A percentile compares a stretch with the other conserved stretches of the same genome.
Conservation (phyloP, 805 yeast species). For the Pichia rugopelliculosa region DNA sequence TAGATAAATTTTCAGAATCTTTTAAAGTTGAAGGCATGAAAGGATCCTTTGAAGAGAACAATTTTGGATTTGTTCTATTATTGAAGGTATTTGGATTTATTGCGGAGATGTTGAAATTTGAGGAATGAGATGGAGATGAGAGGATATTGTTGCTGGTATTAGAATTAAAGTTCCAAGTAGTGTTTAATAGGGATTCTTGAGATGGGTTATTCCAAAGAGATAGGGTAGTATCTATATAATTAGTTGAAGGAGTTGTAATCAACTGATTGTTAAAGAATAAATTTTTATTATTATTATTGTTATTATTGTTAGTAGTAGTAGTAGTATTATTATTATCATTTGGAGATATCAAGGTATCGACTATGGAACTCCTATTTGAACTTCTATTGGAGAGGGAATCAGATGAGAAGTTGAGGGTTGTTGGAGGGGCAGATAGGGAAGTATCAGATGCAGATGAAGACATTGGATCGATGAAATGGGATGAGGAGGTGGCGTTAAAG, state of each 20-base stretch:
- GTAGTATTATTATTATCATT: background rate
- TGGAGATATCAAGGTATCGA: background rate
- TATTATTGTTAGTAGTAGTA: too few species aligned
- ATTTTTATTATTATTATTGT: too few species aligned
- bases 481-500: background rate
- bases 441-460: constrained; percentile 6
- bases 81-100: too few species aligned
- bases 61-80: constrained; percentile 18
- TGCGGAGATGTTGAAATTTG: too few species aligned
- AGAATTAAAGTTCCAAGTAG: constrained; percentile 1
- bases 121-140: too few species aligned
- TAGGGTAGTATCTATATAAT: background rate
- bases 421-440: background rate
- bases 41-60: constrained; percentile 15
- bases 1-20: background rate
- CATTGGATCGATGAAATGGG: background rate
- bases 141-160: constrained; percentile 14
- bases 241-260: background rate
- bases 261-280: too few species aligned
- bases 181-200: constrained; percentile 3
- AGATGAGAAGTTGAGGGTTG: background rate
- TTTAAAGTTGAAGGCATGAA: constrained; percentile 4
- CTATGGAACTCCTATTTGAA: background rate
- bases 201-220: constrained; percentile 8
- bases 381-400: background rate